A percentile compares a stretch with the other conserved stretches of the same genome.
Evolutionary conservation across 352 stramenopile species (phyloP).

Genomic region (Phytophthora pluvialis): DNA sequence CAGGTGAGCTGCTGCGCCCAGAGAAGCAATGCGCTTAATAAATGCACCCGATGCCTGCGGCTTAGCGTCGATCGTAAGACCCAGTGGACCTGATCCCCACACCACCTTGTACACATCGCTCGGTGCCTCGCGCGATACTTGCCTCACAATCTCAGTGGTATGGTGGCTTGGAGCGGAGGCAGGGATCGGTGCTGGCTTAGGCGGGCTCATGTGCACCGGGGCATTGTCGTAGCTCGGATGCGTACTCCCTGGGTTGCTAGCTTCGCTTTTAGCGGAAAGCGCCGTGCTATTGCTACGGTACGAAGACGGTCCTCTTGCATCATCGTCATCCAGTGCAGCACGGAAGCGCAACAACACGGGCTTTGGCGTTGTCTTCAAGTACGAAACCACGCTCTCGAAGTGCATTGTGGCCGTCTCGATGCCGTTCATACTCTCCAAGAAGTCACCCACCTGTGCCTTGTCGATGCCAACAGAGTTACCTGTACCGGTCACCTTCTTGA

Average conservation of each 20-base stretch:
- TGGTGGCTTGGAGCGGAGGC: slow-evolving; percentile 22
- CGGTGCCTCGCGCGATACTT: slow-evolving; percentile 41
- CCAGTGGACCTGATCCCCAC: slow-evolving; percentile 76
- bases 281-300: slow-evolving; percentile 43
- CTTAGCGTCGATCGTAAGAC: slow-evolving; percentile 85
- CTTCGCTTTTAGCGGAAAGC: slow-evolving; percentile 35
- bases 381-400: slow-evolving; percentile 85
- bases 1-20: slow-evolving; percentile 74
- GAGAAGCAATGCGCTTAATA: slow-evolving; percentile 83
- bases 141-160: slow-evolving; percentile 37
- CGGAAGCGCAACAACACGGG: slow-evolving; percentile 78
- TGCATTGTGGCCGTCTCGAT: slow-evolving; percentile 69
- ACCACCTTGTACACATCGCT: slow-evolving; percentile 81
- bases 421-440: slow-evolving; percentile 85
- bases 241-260: slow-evolving; percentile 17
- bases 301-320: slow-evolving; percentile 31
- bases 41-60: slow-evolving; percentile 60
- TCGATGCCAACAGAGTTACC: slow-evolving; percentile 82
- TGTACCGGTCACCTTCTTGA: slow-evolving; percentile 89
- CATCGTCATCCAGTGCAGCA: slow-evolving; percentile 48
- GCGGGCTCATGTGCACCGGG: slow-evolving; percentile 25
- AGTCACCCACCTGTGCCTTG: slow-evolving; percentile 82
- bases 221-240: slow-evolving; percentile 42
- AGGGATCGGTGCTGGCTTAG: slow-evolving; percentile 22
- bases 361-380: slow-evolving; percentile 83